Base-by-base conservation (phyloP, 23 red algal genomes). In the Gracilaria gracilis region DNA sequence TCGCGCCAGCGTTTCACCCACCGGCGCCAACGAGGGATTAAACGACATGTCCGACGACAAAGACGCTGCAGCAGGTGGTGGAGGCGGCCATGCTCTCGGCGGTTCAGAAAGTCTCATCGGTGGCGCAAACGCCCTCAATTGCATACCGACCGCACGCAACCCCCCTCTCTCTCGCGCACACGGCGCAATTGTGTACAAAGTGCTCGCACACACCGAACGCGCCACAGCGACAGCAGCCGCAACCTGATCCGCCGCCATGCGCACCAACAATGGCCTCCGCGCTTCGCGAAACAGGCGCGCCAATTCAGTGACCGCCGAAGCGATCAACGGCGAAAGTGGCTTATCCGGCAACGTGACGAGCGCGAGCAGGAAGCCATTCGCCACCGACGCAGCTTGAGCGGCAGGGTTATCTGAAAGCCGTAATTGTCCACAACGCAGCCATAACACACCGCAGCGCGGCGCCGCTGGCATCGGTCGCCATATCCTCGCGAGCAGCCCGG, bases 321-420 rank as follows among this genome's bases (percentile, higher is more conserved):
- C 19, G 34, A 85, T 65, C 0, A 49, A 23, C 17, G 34, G 54
- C 27, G 67, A 42, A 9, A 42, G 67, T 8, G 67, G 67, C 20
- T 15, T n/a, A n/a, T 9, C 64, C 31, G 62, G 53, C 14, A 94
- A 27, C 37, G 91, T 86, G 32, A 87, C 67, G 40, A 94, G 15
- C 44, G 81, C 58, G 20, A 94, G 67, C 49, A 94, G 38, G 17
- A 81, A 58, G 23, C 83, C 83, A 21, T 14, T 27, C 72, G 59
- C 49, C n/a, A 19, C 25, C 23, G 81, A 44, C 4, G 72, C 81
- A 15, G 75, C 72, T 17, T 21, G 35, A 6, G 84, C 81, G n/a
- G 83, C 81, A 17, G 75, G 54, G 35, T 94, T 94, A 59, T 94
- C 91, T 4, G 59, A 51, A 2, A 86, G 50, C 4, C 91, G 81